Conservation (phyloP, 129 eudicot genomes). For the Tagetes patula region DNA sequence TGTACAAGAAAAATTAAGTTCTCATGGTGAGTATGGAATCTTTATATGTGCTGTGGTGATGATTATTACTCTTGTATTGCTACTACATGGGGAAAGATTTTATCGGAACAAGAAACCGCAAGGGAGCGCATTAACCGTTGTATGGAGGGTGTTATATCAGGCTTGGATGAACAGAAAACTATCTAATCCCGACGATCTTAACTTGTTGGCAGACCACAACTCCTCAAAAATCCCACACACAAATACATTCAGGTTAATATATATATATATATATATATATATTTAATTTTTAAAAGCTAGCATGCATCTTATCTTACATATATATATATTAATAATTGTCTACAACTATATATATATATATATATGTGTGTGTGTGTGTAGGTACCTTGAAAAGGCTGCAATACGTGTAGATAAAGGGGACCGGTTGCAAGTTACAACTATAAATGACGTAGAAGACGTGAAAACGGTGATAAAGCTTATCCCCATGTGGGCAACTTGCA, state of each 20-base stretch:
- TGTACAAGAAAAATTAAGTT: neutral
- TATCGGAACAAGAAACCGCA: neutral
- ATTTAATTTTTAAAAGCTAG: neutral
- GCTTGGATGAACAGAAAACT: neutral
- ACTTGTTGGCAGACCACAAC: neutral
- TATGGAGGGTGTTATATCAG: neutral
- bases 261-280: neutral
- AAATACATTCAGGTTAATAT: neutral
- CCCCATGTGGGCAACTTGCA: conserved; percentile 80
- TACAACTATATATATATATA: neutral
- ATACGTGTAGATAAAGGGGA: conserved; percentile 31
- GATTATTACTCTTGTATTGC: neutral
- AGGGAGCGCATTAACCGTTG: neutral
- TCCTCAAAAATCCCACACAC: too few species aligned
- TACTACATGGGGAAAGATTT: neutral
- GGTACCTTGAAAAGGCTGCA: conserved; percentile 82
- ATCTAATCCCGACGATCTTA: neutral
- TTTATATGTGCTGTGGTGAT: neutral
- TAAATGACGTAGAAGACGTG: conserved; percentile 76
- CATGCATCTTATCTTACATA: too few species aligned
- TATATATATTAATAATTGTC: too few species aligned
- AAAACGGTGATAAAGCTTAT: conserved; percentile 74
- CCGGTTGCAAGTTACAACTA: conserved; percentile 34
- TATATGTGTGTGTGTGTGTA: conserved; percentile 8
- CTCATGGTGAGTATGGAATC: neutral